Evolutionary conservation across 805 yeast genomes (phyloP), one percentile per base, ranked within the genome.

Genomic region (Pichia occidentalis): DNA sequence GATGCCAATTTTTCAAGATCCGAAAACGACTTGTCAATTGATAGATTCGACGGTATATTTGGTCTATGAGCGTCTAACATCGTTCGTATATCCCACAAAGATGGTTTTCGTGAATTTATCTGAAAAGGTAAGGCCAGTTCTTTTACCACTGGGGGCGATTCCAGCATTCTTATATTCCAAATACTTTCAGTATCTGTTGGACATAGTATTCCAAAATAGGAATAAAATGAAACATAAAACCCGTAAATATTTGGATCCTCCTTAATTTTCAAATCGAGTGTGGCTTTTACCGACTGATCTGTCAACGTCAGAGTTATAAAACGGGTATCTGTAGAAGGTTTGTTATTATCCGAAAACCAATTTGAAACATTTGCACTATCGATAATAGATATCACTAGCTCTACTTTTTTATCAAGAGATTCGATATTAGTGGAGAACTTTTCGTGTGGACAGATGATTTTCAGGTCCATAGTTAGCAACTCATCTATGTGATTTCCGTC

Each of bases 221-320:
- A 42, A 19, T 37, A 40, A 22, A 44, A 42, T 7, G 42, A 47
- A 10, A 28, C 26, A 27, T 25, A 34, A 18, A 27, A n/a, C 13
- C 37, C 37, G 12, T 27, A 25, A 27, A 9, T 28, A 22, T 13
- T 7, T 5, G 6, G 5, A 10, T 18, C 23, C 4, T 21, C 18
- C 4, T 11, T 18, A n/a, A n/a, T n/a, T n/a, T n/a, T n/a, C n/a
- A n/a, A n/a, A n/a, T n/a, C n/a, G n/a, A n/a, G n/a, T n/a, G n/a
- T n/a, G n/a, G n/a, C n/a, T n/a, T n/a, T n/a, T n/a, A n/a, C n/a
- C n/a, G n/a, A n/a, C n/a, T n/a, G n/a, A n/a, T n/a, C n/a, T n/a
- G n/a, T n/a, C n/a, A n/a, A n/a, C n/a, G n/a, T n/a, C n/a, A n/a
- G n/a, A n/a, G n/a, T n/a, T n/a, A n/a, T n/a, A n/a, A n/a, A n/a